Base-by-base conservation (phyloP, 352 stramenopile genomes). In the Aphanomyces stellatus region DNA sequence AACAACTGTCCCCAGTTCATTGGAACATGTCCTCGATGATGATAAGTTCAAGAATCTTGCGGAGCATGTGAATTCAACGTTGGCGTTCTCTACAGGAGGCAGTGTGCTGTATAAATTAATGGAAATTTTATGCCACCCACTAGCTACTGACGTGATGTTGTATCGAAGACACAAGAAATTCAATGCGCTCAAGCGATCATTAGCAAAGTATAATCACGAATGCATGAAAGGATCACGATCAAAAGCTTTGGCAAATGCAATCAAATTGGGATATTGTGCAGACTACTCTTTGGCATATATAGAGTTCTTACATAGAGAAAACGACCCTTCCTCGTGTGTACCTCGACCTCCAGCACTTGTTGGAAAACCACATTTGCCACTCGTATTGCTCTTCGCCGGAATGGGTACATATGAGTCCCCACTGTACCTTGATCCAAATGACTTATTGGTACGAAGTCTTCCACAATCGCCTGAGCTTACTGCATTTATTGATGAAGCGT, bases 201-300 rank as follows among this genome's bases (percentile, higher is more conserved):
- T 93, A 5, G 73, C 70, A 8, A 88, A 81, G 70, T 93, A 93
- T 51, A 90, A 93, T 53, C 82, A 91, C 62, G 82, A 79, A 24
- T 93, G 80, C 49, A 91, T 93, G 82, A 88, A 89, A 24, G 85
- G 85, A 0, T 78, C 85, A 4, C 77, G 85, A 13, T 83, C 85
- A 0, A 74, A 80, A 11, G 81, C 78, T 15, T 62, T 93, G 57
- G 74, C 89, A 2, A 90, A 93, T 34, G 82, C 85, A 11, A 75
- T 93, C 24, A 91, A 91, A 43, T 69, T 93, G 3, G 85, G 85
- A 25, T 93, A 91, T 51, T 85, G 78, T 4, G 77, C 76, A 8
- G 85, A 93, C 68, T 91, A 91, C 65, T 90, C 85, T 37, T 74
- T 93, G 28, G 81, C 90, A 8, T 91, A 93, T 51, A 69, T 93